Conservation (phyloP, 2,329 filamentous ascomycete species). For the Pseudogymnoascus verrucosus region DNA sequence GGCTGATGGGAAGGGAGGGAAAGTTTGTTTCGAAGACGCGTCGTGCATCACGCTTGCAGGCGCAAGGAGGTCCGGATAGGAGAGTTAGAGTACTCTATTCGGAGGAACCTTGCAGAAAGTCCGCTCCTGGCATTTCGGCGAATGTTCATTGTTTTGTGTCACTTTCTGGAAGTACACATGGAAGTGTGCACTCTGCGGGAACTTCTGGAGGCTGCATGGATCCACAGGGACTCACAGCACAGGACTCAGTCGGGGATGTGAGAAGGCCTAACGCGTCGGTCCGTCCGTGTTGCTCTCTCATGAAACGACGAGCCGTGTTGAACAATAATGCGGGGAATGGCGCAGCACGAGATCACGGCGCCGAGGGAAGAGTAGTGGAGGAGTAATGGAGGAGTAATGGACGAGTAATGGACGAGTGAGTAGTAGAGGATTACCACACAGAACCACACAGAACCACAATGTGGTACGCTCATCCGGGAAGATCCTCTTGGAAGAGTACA, state of each 20-base stretch:
- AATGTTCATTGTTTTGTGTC: neutral
- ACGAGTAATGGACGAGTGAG: too few relatives aligned
- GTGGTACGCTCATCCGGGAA: neutral
- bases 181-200: too few relatives aligned
- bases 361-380: too few relatives aligned
- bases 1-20: neutral
- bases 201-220: neutral
- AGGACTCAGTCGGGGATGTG: too few relatives aligned
- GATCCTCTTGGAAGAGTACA: neutral
- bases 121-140: neutral
- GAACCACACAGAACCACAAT: neutral
- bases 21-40: conserved; percentile 7
- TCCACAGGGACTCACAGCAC: neutral
- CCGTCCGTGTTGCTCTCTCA: neutral
- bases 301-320: neutral
- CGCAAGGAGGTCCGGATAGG: conserved; percentile 1
- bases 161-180: neutral
- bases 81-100: neutral
- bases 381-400: too few relatives aligned
- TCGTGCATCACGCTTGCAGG: neutral
- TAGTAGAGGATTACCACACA: neutral
- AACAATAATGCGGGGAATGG: neutral
- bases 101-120: conserved; percentile 2
- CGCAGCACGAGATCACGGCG: neutral
- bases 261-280: neutral